Evolutionary conservation across 1,139 yeast genomes (phyloP).

Genomic region (Chernovozyma sophiae-reginae): DNA sequence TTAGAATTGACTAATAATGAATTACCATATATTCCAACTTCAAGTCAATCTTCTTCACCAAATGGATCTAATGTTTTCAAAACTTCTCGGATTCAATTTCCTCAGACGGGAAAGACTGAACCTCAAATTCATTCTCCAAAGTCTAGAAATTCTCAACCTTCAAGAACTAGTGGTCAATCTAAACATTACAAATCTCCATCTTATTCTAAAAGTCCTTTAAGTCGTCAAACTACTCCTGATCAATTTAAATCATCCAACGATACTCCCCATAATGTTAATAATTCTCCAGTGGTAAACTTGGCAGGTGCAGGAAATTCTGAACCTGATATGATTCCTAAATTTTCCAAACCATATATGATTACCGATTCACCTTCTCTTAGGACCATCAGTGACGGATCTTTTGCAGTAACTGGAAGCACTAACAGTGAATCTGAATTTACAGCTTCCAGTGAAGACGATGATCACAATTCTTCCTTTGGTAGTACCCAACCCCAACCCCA

Average conservation of each 20-base stretch:
- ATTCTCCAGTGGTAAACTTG: not conserved
- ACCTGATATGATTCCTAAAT: not conserved
- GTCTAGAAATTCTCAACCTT: no score
- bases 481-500: no score
- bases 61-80: not conserved
- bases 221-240: conserved; percentile 5
- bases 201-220: conserved; percentile 4
- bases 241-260: not conserved
- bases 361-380: conserved; percentile 1
- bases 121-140: not conserved
- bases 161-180: no score
- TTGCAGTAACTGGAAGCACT: conserved; percentile 4
- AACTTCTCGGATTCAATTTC: not conserved
- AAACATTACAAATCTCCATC: not conserved
- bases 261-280: not conserved
- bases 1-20: not conserved
- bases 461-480: not conserved
- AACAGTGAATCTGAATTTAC: conserved; percentile 4
- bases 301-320: not conserved
- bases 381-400: conserved; percentile 4
- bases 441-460: conserved; percentile 3
- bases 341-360: not conserved
- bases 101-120: not conserved
- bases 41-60: not conserved
- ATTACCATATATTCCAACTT: not conserved